Conservation (phyloP, 495 filamentous ascomycete species). For the Hyaloscypha variabilis region DNA sequence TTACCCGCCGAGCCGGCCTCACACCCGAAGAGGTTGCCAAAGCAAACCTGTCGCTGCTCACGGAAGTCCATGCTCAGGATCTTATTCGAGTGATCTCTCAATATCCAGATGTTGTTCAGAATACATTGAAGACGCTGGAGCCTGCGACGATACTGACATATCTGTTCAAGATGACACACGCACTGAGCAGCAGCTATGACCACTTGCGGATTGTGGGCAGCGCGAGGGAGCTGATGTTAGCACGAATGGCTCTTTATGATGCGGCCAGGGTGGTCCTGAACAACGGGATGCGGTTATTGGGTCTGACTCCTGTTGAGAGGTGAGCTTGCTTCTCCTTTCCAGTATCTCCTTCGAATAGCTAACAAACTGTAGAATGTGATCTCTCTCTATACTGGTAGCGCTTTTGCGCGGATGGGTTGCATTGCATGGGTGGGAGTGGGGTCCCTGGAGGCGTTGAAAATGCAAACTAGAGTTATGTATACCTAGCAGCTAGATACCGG, state of each 20-base stretch:
- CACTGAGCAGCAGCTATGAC: constrained; percentile 82
- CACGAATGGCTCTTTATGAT: constrained; percentile 82
- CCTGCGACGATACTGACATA: constrained; percentile 74
- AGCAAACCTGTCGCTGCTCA: constrained; percentile 61
- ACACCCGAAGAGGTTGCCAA: constrained; percentile 52
- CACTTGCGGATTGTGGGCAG: constrained; percentile 78
- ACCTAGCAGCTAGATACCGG: neutral
- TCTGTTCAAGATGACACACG: constrained; percentile 87
- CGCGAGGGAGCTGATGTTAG: constrained; percentile 69
- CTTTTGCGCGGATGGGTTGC: neutral
- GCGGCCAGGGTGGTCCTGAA: constrained; percentile 74
- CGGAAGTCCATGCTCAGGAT: constrained; percentile 60
- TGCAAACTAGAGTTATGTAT: neutral
- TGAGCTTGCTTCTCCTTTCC: constrained; percentile 14
- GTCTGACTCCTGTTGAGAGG: constrained; percentile 76
- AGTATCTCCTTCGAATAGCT: neutral
- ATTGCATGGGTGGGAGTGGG: neutral
- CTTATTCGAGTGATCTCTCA: constrained; percentile 63
- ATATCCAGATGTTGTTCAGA: constrained; percentile 65
- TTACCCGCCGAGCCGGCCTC: constrained; percentile 56
- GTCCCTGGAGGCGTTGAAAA: neutral
- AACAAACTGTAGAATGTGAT: neutral
- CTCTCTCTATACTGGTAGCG: neutral
- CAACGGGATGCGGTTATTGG: constrained; percentile 84
- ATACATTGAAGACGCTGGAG: constrained; percentile 66